Conservation (phyloP, 2,329 filamentous ascomycete genomes). For the Geosmithia flava region DNA sequence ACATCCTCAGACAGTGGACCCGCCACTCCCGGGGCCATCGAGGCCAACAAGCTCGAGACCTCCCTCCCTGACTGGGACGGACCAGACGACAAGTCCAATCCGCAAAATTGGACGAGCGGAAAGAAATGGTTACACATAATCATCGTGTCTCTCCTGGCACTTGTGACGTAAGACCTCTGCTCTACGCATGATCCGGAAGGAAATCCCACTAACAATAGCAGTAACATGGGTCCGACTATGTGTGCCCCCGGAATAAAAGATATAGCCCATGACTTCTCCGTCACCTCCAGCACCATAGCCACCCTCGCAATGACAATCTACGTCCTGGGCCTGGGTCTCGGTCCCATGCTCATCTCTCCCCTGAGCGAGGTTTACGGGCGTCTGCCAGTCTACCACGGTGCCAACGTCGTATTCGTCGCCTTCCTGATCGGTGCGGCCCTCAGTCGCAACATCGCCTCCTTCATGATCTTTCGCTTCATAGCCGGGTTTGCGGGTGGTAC, state of each 20-base stretch:
- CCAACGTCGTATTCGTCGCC: conserved; percentile 39
- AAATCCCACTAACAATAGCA: conserved; percentile 4
- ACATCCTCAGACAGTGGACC: not conserved
- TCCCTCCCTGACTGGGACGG: conserved; percentile 47
- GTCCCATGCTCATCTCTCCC: conserved; percentile 49
- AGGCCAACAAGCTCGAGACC: not conserved
- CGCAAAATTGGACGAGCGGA: conserved; percentile 52
- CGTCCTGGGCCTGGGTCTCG: conserved; percentile 36
- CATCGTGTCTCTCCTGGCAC: conserved; percentile 24
- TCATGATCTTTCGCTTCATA: conserved; percentile 50
- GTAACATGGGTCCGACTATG: conserved; percentile 11
- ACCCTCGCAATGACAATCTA: conserved; percentile 28
- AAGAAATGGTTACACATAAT: conserved; percentile 46
- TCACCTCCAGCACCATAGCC: conserved; percentile 18
- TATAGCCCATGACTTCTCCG: conserved; percentile 28
- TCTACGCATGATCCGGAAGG: not conserved
- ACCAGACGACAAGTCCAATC: conserved; percentile 51
- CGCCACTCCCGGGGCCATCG: too few relatives aligned
- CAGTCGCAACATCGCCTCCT: conserved; percentile 44
- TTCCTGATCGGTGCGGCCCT: conserved; percentile 27
- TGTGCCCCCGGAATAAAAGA: conserved; percentile 36
- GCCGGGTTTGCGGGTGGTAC: conserved; percentile 45
- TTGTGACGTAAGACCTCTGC: conserved; percentile 18
- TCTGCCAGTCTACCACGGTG: conserved; percentile 16
- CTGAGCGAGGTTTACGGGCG: conserved; percentile 47